Evolutionary conservation across 1,284 basidiomycete genomes (phyloP).

Genomic region (Sparassis latifolia): DNA sequence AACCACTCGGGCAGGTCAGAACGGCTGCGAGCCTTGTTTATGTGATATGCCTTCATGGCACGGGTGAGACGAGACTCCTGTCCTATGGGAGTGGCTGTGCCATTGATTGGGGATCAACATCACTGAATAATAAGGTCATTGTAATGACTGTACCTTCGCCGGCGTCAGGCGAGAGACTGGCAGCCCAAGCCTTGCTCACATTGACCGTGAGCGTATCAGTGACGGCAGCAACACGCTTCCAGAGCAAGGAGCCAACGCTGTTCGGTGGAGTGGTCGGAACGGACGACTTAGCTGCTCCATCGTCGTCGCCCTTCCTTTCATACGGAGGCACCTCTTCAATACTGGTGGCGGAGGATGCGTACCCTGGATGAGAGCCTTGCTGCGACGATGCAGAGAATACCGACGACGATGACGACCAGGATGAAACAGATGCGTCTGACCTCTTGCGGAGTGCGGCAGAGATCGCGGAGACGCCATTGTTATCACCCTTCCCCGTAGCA

Average conservation of each 20-base stretch:
- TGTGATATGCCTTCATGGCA: slow-evolving; percentile 64
- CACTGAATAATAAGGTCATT: not conserved
- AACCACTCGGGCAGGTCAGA: slow-evolving; percentile 64
- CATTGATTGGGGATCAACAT: slow-evolving; percentile 3
- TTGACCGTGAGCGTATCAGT: slow-evolving; percentile 49
- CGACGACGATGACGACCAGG: slow-evolving; percentile 17
- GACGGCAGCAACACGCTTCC: slow-evolving; percentile 49
- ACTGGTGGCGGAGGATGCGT: slow-evolving; percentile 40
- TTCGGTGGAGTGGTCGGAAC: slow-evolving; percentile 10
- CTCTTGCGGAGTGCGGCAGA: slow-evolving; percentile 3
- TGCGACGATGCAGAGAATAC: slow-evolving; percentile 20
- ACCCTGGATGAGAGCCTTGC: not conserved
- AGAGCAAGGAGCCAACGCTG: slow-evolving; percentile 40
- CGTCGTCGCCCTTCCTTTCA: slow-evolving; percentile 5
- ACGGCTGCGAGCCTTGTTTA: slow-evolving; percentile 49
- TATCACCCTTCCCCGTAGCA: not conserved
- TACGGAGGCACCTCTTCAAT: slow-evolving; percentile 27
- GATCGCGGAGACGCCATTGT: not conserved
- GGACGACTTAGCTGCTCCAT: slow-evolving; percentile 4
- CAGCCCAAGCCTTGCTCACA: slow-evolving; percentile 51
- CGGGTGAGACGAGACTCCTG: slow-evolving; percentile 54
- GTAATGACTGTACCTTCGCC: slow-evolving; percentile 41
- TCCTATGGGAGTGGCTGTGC: slow-evolving; percentile 46
- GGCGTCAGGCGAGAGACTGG: slow-evolving; percentile 33
- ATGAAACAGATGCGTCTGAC: slow-evolving; percentile 8